Base-by-base conservation (phyloP, 768 basidiomycete species). In the Agrocybe praecox region DNA sequence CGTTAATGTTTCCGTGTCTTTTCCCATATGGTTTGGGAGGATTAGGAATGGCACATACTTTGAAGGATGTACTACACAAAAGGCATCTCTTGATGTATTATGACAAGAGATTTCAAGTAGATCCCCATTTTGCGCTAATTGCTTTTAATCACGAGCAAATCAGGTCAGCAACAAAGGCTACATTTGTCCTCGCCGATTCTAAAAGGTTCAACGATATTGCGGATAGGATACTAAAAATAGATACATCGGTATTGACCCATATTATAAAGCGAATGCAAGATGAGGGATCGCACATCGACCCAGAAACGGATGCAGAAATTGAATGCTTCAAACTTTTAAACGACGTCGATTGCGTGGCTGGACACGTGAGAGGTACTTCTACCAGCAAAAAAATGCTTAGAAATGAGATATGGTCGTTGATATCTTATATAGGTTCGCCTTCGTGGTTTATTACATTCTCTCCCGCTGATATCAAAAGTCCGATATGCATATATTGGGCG, bases 111-210 rank as follows among this genome's bases (percentile, higher is more conserved):
- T 80, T 80, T 62, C 78, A 78, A 55, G 56, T 19, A 0, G 76
- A 79, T 52, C 11, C 62, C 1, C 55, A 67, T 18, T 80, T 77
- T 56, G 64, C 74, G 1, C 70, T 77, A 24, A 55, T 76, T 22
- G 74, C 68, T 0, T 78, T 77, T 53, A 78, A 72, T 49, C 72
- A 78, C 46, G 57, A 72, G 23, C 79, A 79, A 51, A 68, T 78
- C 1, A 72, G 66, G 43, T 55, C 50, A 0, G 62, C 68, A 3
- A 59, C 67, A 0, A 63, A 52, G 0, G 68, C 67, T 2, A 66
- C 74, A 1, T 74, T 59, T 42, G 32, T 76, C 0, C 11, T 73
- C 2, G 61, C 69, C 0, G 59, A 74, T 33, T 63, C 60, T 15
- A 49, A 33, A 0, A 65, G 64, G 10, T 76, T 77, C 58, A n/a